Evolutionary conservation across 208 protist genomes (phyloP).

Genomic region (Acanthamoeba quina): DNA sequence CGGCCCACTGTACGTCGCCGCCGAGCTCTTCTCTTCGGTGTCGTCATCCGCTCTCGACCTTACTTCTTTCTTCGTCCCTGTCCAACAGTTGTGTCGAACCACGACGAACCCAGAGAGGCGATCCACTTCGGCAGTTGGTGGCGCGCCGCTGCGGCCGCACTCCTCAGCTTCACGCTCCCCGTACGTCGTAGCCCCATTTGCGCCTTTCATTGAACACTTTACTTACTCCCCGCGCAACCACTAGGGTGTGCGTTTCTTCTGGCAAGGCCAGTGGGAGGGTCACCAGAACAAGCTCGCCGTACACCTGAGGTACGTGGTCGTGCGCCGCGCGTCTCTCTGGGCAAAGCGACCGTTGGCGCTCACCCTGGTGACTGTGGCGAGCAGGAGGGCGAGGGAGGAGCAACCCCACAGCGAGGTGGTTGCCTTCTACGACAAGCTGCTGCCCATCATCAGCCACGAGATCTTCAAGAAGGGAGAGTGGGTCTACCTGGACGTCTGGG

Average conservation of each 20-base stretch:
- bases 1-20: not conserved
- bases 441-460: slow-evolving; percentile 81
- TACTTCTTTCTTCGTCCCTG: not conserved
- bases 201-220: not conserved
- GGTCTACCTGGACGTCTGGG: slow-evolving; percentile 77
- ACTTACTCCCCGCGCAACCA: not conserved
- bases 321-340: too few species aligned
- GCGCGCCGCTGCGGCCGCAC: slow-evolving; percentile 84
- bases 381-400: slow-evolving; percentile 13
- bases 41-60: not conserved
- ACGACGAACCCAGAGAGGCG: slow-evolving; percentile 81
- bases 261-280: slow-evolving; percentile 86
- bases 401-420: slow-evolving; percentile 3
- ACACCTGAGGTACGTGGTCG: slow-evolving; percentile 82
- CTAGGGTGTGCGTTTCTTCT: slow-evolving; percentile 78
- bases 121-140: slow-evolving; percentile 84
- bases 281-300: slow-evolving; percentile 86
- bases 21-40: slow-evolving; percentile 59
- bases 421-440: slow-evolving; percentile 84
- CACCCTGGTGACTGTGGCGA: not conserved
- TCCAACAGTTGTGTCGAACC: not conserved
- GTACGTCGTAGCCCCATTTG: slow-evolving; percentile 80
- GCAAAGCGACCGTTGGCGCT: too few species aligned
- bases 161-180: slow-evolving; percentile 87
- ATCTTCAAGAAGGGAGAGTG: slow-evolving; percentile 84